These are phyloP conservation scores for Sporisorium exsertum DNA, from an alignment of 1,284 basidiomycete genomes.

Conservation along the genomic window DNA sequence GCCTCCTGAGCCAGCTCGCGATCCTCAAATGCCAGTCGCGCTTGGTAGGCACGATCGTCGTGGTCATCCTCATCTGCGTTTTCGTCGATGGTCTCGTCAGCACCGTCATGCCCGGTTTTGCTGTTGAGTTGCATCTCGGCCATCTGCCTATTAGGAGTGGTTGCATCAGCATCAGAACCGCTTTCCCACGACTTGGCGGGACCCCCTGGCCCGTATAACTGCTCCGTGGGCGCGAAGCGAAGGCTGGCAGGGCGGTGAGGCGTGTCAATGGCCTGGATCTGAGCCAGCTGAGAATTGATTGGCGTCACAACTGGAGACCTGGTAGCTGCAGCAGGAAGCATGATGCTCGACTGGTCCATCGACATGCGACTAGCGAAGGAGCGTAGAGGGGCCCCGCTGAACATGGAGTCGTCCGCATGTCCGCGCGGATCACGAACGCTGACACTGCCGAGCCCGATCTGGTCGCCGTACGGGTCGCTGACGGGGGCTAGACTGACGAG, in stretches of 20 bases:
- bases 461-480: constrained; percentile 76
- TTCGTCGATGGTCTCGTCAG: constrained; percentile 5
- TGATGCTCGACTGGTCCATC: constrained; percentile 46
- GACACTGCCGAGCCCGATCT: constrained; percentile 54
- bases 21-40: constrained; percentile 74
- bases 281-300: constrained; percentile 28
- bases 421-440: constrained; percentile 50
- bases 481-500: constrained; percentile 82
- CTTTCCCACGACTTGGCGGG: constrained; percentile 32
- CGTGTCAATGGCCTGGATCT: constrained; percentile 38
- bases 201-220: constrained; percentile 33
- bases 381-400: constrained; percentile 28
- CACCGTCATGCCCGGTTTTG: not conserved
- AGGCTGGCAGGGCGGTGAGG: constrained; percentile 44
- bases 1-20: constrained; percentile 87
- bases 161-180: constrained; percentile 24
- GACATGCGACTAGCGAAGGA: constrained; percentile 43
- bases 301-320: constrained; percentile 32
- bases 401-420: constrained; percentile 31
- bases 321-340: constrained; percentile 24
- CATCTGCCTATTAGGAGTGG: constrained; percentile 15
- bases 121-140: constrained; percentile 19
- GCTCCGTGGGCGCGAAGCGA: constrained; percentile 50
- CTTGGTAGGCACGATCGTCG: constrained; percentile 38
- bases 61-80: constrained; percentile 18